Percentiles rank a stretch among this genome's conserved stretches.
phyloP scores from a whole-genome alignment of 1,139 yeast species.

The Yamadazyma spencermartinsiae region DNA sequence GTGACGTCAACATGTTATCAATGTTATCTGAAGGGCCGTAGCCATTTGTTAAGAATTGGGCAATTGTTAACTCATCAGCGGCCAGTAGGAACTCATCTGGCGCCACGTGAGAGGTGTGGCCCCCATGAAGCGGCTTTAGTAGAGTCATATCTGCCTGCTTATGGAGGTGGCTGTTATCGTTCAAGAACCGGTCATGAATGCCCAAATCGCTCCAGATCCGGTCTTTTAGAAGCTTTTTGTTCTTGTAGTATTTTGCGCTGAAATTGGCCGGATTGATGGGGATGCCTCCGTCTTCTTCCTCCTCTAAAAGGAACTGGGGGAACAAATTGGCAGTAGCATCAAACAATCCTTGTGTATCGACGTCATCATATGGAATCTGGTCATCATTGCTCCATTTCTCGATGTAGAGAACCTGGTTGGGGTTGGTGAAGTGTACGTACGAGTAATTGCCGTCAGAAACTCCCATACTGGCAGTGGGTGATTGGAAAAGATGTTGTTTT shows the following conservation, averaged over 20 bases:
- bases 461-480: neutral
- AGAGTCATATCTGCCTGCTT: conserved; percentile 33
- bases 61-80: conserved; percentile 21
- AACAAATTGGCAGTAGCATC: conserved; percentile 39
- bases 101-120: conserved; percentile 17
- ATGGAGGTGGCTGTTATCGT: conserved; percentile 17
- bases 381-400: conserved; percentile 45
- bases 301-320: conserved; percentile 39
- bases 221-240: conserved; percentile 31
- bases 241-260: conserved; percentile 41
- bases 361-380: conserved; percentile 43
- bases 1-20: conserved; percentile 15
- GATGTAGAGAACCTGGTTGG: conserved; percentile 43
- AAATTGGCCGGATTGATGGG: conserved; percentile 38
- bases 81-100: conserved; percentile 4
- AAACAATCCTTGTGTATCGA: conserved; percentile 38
- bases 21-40: conserved; percentile 19
- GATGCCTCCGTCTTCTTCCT: conserved; percentile 43
- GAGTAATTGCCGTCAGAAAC: conserved; percentile 21
- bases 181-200: conserved; percentile 27
- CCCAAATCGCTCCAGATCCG: conserved; percentile 39
- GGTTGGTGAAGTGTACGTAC: conserved; percentile 37
- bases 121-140: conserved; percentile 26
- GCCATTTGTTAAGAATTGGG: conserved; percentile 42
- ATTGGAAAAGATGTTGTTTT: neutral